A percentile compares a stretch with the other conserved stretches of the same genome.
Evolutionary conservation across 108 stramenopile genomes (phyloP).

Genomic region (Stephanodiscus triporus): DNA sequence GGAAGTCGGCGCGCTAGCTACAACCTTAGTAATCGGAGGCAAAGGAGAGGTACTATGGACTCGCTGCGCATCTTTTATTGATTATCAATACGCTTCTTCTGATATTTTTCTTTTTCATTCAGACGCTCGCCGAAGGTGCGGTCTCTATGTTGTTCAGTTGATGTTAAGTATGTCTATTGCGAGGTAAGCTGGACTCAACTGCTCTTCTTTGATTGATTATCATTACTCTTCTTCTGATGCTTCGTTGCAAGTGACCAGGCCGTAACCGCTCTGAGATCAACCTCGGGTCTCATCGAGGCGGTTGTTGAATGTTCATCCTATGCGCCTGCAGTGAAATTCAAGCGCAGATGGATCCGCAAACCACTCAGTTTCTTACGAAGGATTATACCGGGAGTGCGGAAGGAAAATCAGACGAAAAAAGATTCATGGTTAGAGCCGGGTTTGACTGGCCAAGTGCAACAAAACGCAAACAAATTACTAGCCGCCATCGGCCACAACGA

Average conservation of each 20-base stretch:
- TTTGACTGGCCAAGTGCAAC: constrained; percentile 56
- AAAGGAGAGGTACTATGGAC: constrained; percentile 36
- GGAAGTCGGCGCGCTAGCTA: constrained; percentile 22
- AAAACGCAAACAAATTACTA: constrained; percentile 80
- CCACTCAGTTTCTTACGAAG: constrained; percentile 29
- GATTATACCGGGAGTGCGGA: constrained; percentile 21
- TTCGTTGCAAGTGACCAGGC: constrained; percentile 62
- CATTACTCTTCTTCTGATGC: neutral
- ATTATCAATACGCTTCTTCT: neutral
- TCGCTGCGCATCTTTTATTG: neutral
- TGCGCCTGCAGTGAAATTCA: constrained; percentile 37
- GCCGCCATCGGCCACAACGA: constrained; percentile 84
- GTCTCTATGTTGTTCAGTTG: constrained; percentile 76
- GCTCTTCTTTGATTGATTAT: neutral
- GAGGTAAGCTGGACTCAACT: constrained; percentile 21
- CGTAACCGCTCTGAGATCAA: constrained; percentile 64
- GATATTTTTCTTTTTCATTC: constrained; percentile 4
- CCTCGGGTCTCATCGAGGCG: constrained; percentile 66
- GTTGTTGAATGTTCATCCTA: constrained; percentile 59
- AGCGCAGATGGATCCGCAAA: constrained; percentile 43
- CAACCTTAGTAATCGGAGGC: constrained; percentile 23
- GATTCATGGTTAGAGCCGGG: constrained; percentile 31
- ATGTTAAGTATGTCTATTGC: constrained; percentile 76
- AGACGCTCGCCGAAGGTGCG: constrained; percentile 67
- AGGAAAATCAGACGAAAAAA: constrained; percentile 4